Evolutionary conservation across 2,329 filamentous ascomycete species (phyloP).

Genomic region (Thyridium curvatum): DNA sequence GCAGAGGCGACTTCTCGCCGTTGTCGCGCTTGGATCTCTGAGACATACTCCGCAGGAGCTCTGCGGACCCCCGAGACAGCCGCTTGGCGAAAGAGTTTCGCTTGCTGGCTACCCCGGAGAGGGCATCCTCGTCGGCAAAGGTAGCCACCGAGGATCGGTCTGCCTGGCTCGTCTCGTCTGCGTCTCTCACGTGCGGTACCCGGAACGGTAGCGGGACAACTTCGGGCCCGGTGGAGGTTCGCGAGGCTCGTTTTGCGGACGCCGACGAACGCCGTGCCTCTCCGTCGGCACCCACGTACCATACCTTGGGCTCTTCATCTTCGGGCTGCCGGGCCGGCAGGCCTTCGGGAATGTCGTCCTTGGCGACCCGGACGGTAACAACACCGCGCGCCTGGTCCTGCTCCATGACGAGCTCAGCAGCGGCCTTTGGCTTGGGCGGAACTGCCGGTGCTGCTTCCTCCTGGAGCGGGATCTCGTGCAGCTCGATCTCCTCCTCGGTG

Average conservation of each 20-base stretch:
- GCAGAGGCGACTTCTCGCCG: slow-evolving; percentile 10
- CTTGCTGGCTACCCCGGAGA: slow-evolving; percentile 13
- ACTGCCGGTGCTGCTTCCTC: slow-evolving; percentile 16
- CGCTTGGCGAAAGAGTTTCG: slow-evolving; percentile 37
- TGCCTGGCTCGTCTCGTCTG: slow-evolving; percentile 37
- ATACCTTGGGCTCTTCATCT: slow-evolving; percentile 21
- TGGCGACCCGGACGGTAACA: slow-evolving; percentile 47
- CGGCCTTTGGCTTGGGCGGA: slow-evolving; percentile 19
- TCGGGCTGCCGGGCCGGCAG: slow-evolving; percentile 11
- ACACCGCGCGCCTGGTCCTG: slow-evolving; percentile 35
- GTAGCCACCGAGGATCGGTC: slow-evolving; percentile 64
- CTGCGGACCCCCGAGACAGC: slow-evolving; percentile 40
- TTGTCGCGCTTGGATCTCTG: slow-evolving; percentile 21
- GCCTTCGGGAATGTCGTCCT: slow-evolving; percentile 36
- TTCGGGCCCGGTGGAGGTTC: slow-evolving; percentile 37
- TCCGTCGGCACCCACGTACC: slow-evolving; percentile 22
- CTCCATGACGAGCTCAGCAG: slow-evolving; percentile 33
- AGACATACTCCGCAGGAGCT: slow-evolving; percentile 38
- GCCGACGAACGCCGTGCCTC: slow-evolving; percentile 19
- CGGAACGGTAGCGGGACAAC: slow-evolving; percentile 60
- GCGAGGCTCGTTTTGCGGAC: slow-evolving; percentile 16
- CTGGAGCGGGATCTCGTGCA: slow-evolving; percentile 39
- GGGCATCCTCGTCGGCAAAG: slow-evolving; percentile 55
- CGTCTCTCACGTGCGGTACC: background rate
- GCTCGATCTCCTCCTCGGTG: slow-evolving; percentile 47